phyloP scores from a whole-genome alignment of 495 filamentous ascomycete species.

The Xylaria venustula region DNA sequence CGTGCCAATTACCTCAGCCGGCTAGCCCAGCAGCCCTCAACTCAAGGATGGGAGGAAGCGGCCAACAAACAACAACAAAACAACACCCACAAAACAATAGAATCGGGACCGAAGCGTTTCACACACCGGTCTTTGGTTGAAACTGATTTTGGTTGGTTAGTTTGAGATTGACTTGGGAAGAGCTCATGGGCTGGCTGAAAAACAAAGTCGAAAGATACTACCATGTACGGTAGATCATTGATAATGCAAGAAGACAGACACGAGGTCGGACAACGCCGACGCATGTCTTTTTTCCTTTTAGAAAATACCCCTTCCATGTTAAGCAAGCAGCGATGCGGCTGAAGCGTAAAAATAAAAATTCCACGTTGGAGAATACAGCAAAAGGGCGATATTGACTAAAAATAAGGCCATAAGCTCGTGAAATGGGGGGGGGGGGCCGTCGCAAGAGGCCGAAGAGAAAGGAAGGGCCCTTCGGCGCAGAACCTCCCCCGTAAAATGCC shows the following conservation, averaged over 20 bases:
- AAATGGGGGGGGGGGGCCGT: too few species aligned
- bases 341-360: neutral
- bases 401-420: neutral
- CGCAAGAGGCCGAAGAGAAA: too few species aligned
- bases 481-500: neutral
- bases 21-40: too few species aligned
- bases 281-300: too few species aligned
- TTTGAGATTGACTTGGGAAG: neutral
- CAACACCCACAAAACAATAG: neutral
- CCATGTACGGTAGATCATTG: slow-evolving; percentile 15
- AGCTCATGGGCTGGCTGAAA: slow-evolving; percentile 1
- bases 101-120: slow-evolving; percentile 4
- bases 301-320: too few species aligned
- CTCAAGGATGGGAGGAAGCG: neutral
- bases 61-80: too few species aligned
- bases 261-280: slow-evolving; percentile 9
- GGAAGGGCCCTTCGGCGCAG: too few species aligned
- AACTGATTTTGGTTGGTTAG: neutral
- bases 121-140: neutral
- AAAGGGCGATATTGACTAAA: neutral
- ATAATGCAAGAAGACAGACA: slow-evolving; percentile 12
- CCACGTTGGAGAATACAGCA: too few species aligned
- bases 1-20: neutral
- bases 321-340: neutral
- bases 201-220: slow-evolving; percentile 7